Evolutionary conservation across 1,284 basidiomycete genomes (phyloP).

Genomic region (Irpex sp.): DNA sequence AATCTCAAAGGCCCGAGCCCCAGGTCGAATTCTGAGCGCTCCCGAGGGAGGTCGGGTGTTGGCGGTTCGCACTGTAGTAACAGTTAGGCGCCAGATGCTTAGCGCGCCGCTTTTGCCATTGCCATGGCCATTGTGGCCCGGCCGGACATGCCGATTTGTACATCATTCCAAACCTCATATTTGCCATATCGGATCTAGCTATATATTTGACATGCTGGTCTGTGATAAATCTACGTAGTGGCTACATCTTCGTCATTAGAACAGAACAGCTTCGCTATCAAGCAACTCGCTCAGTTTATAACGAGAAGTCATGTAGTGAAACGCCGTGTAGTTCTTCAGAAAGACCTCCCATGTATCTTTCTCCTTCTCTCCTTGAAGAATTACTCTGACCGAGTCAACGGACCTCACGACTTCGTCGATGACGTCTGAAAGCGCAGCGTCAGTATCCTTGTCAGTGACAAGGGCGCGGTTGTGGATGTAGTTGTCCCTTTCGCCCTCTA

Average conservation of each 20-base stretch:
- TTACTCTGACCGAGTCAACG: neutral
- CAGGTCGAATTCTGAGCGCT: too few relatives aligned
- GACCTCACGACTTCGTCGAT: slow-evolving; percentile 9
- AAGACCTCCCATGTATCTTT: slow-evolving; percentile 14
- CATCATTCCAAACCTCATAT: too few relatives aligned
- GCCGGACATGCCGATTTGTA: too few relatives aligned
- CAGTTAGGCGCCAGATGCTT: too few relatives aligned
- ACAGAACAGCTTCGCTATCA: neutral
- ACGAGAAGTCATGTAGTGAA: slow-evolving; percentile 4
- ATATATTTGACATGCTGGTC: too few relatives aligned
- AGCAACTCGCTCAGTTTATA: slow-evolving; percentile 5
- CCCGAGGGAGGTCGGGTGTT: too few relatives aligned
- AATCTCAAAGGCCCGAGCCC: too few relatives aligned
- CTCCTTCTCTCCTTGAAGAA: slow-evolving; percentile 11
- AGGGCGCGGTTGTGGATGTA: slow-evolving; percentile 10
- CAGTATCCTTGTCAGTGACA: slow-evolving; percentile 4
- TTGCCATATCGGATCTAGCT: too few relatives aligned
- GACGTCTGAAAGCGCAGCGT: slow-evolving; percentile 2
- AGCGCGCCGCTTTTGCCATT: too few relatives aligned
- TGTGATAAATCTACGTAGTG: too few relatives aligned
- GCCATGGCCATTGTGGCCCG: too few relatives aligned
- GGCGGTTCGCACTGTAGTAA: too few relatives aligned
- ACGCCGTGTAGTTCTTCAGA: slow-evolving; percentile 14
- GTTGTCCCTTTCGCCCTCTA: slow-evolving; percentile 10
- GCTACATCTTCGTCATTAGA: neutral